A percentile compares a stretch with the other conserved stretches of the same genome.
Conservation (phyloP, 441 rosid species). For the Jatropha multifida region DNA sequence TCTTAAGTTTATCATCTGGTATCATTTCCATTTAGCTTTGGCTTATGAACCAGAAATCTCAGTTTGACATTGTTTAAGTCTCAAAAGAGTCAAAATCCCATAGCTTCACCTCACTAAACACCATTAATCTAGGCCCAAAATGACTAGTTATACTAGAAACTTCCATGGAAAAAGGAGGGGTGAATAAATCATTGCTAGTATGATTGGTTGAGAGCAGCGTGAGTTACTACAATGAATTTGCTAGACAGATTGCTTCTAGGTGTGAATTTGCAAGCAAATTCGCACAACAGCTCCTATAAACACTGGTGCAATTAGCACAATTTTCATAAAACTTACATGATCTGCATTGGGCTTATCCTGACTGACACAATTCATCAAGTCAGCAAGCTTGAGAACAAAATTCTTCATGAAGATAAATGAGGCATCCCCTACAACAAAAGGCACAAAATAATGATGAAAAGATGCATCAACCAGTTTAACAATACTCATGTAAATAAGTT, state of each 20-base stretch:
- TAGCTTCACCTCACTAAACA: neutral
- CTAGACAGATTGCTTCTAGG: neutral
- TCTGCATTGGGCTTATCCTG: constrained; percentile 34
- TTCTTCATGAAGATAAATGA: constrained; percentile 61
- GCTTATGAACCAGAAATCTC: constrained; percentile 6
- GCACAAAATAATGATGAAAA: constrained; percentile 10
- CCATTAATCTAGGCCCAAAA: neutral
- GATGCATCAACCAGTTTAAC: neutral
- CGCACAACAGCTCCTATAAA: constrained; percentile 3
- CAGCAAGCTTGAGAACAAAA: constrained; percentile 65
- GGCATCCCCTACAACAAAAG: constrained; percentile 44
- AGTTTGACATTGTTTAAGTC: neutral
- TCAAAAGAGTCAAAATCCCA: neutral
- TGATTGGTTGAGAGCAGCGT: neutral
- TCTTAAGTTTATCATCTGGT: neutral
- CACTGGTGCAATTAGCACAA: neutral
- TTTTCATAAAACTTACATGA: constrained; percentile 50
- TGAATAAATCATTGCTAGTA: neutral
- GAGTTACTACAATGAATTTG: neutral
- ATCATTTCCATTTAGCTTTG: neutral
- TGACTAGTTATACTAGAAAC: neutral
- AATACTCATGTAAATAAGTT: neutral
- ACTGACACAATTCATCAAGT: constrained; percentile 45
- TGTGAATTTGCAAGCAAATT: neutral
- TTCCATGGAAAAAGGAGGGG: neutral